Base-by-base conservation (phyloP, 805 yeast genomes). In the Yamadazyma sp. region DNA sequence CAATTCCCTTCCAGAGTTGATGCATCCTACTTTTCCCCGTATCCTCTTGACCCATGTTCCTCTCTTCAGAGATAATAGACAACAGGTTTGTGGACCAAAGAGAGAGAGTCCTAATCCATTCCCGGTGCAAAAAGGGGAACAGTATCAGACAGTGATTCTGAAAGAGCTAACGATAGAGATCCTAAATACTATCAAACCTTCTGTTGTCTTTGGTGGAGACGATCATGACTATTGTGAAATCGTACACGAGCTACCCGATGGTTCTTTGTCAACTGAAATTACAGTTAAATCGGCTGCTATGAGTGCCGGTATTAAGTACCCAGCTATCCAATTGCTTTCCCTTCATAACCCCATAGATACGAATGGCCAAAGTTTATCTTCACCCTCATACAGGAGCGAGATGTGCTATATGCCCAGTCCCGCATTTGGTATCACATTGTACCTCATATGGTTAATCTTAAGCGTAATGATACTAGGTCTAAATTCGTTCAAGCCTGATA, bases 221-320 rank as follows among this genome's bases (percentile, higher is more conserved):
- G 99, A 93, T 57, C 99, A 93, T 62, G 99, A 93, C 56, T 89
- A 88, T 49, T 93, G 99, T 60, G 87, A 84, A 46, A 73, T 82
- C 16, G 60, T 62, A 11, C 98, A 91, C 55, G 48, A 52, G 3
- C 32, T 40, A 11, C 38, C 41, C 5, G 32, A 33, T 23, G 35
- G 34, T 3, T 16, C 13, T 5, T 2, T n/a, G 3, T 49, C 56
- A 2, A 52, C 62, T 24, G 70, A 65, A 42, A 56, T 64, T 30
- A 62, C 71, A 17, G 70, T 65, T 17, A 65, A 65, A 43, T 60
- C 70, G 14, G 56, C 61, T 12, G 57, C 62, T 35, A 62, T 65
- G 69, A 69, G 70, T 27, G 65, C 64, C 61, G 71, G 71, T 9
- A 62, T 64, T 22, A 46, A 45, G 24, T 51, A 52, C 32, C 74